phyloP scores from a whole-genome alignment of 2,329 filamentous ascomycete species.

The Stemphylium vesicarium region DNA sequence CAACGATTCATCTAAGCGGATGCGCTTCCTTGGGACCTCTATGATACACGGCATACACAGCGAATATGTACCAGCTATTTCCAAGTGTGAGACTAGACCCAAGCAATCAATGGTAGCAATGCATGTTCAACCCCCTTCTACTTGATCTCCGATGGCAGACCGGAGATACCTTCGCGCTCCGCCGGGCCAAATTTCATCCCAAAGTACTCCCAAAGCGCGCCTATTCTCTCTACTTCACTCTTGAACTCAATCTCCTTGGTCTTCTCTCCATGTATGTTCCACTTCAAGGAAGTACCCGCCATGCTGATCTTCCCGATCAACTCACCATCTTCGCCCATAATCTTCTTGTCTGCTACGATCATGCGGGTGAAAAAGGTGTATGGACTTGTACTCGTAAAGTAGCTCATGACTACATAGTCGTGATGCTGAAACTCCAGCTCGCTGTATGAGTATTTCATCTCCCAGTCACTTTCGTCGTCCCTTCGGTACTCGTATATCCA shows the following conservation, averaged over 20 bases:
- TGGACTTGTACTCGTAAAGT: slow-evolving; percentile 44
- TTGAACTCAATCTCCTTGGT: slow-evolving; percentile 49
- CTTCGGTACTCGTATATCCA: slow-evolving; percentile 53
- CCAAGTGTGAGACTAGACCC: slow-evolving; percentile 19
- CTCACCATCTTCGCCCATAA: slow-evolving; percentile 47
- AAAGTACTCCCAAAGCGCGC: slow-evolving; percentile 54
- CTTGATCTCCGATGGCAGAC: slow-evolving; percentile 44
- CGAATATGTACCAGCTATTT: background rate
- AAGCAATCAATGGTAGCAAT: slow-evolving; percentile 20
- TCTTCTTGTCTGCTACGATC: slow-evolving; percentile 58
- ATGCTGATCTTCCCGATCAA: slow-evolving; percentile 50
- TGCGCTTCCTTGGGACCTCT: background rate
- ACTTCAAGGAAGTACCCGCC: slow-evolving; percentile 54
- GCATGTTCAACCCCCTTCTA: slow-evolving; percentile 12
- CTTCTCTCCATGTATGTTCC: slow-evolving; percentile 53
- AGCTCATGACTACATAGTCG: slow-evolving; percentile 45
- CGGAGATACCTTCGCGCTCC: slow-evolving; percentile 49
- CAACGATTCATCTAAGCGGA: slow-evolving; percentile 43
- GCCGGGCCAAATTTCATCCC: slow-evolving; percentile 49
- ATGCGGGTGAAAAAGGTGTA: slow-evolving; percentile 41
- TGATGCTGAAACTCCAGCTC: slow-evolving; percentile 46
- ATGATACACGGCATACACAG: background rate
- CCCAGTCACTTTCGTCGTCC: slow-evolving; percentile 59
- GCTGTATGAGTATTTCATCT: slow-evolving; percentile 68
- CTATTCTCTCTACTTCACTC: slow-evolving; percentile 53